Evolutionary conservation across 768 basidiomycete genomes (phyloP).

Genomic region (Auriscalpium orientale): DNA sequence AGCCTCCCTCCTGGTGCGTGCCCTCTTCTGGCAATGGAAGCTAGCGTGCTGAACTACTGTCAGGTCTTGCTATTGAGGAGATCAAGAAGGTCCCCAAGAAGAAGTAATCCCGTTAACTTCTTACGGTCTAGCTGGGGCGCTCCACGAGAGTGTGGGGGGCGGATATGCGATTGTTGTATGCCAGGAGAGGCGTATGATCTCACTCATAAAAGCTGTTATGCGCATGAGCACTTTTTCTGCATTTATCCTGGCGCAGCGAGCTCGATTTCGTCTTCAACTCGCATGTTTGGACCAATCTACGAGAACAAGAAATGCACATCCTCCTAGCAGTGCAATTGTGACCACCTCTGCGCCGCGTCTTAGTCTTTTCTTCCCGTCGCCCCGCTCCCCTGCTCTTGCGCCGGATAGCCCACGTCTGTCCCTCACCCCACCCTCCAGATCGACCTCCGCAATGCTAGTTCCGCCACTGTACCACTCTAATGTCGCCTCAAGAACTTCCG

Average conservation of each 20-base stretch:
- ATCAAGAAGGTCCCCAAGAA: slow-evolving; percentile 61
- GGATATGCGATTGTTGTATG: background rate
- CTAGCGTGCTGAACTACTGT: background rate
- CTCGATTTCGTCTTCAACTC: background rate
- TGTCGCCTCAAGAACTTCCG: slow-evolving; percentile 39
- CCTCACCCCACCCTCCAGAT: slow-evolving; percentile 6
- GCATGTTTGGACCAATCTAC: background rate
- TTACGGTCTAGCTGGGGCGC: background rate
- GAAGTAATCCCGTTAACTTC: slow-evolving; percentile 41
- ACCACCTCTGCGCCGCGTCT: slow-evolving; percentile 6
- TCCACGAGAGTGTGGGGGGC: background rate
- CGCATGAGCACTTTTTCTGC: slow-evolving; percentile 1
- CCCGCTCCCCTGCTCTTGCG: background rate
- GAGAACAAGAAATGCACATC: slow-evolving; percentile 3
- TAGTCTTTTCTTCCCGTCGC: background rate
- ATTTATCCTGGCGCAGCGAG: background rate
- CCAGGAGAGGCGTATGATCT: slow-evolving; percentile 3
- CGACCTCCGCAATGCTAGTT: background rate
- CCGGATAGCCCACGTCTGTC: background rate
- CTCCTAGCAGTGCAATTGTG: slow-evolving; percentile 2
- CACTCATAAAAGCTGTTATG: slow-evolving; percentile 5
- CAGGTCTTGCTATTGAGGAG: slow-evolving; percentile 69
- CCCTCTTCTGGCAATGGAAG: background rate
- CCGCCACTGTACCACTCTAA: slow-evolving; percentile 8
- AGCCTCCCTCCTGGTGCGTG: slow-evolving; percentile 87